Base-by-base conservation (phyloP, 805 yeast genomes). In the Isabelozyma gotoi region DNA sequence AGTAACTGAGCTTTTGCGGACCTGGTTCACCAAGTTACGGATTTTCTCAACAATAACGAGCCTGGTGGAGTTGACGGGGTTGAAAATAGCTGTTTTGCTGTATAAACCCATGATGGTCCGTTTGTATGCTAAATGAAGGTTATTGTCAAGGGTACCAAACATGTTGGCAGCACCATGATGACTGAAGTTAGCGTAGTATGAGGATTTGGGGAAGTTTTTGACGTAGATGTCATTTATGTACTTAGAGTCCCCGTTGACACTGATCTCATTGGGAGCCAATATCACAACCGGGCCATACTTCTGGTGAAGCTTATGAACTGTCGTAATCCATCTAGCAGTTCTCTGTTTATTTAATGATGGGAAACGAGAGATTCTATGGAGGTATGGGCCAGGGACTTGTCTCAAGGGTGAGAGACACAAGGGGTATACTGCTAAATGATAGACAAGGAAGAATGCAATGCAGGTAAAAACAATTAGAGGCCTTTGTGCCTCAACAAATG, bases 231-330 rank as follows among this genome's bases (percentile, higher is more conserved):
- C 80, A 49, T 74, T 76, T 33, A 82, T 49, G 47, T 67, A 76
- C 38, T 70, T 71, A 4, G 71, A 54, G 40, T 82, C 80, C 1
- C 71, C 75, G 36, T 77, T 69, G 36, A 84, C 73, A 39, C 85
- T 81, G 15, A 85, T 66, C 50, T 83, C 89, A 18, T 65, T 61
- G 2, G 90, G 89, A 1, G 81, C 73, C 11, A 85, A 60, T 17
- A 85, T 66, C 4, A 85, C 81, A 3, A 84, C 77, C 6, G 83
- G 75, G 1, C 90, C 91, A 51, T 82, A 82, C 44, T 64, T 57
- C 37, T 56, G 38, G 52, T 85, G 91, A 44, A 83, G 61, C 3
- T 55, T 33, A 43, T 80, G 76, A 2, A 83, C 76, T 6, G 45
- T 48, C 15, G 47, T 33, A 14, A 67, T 57, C 74, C 75, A 70